These are phyloP conservation scores for Fusarium pseudograminearum DNA, from an alignment of 2,329 filamentous ascomycete species.

Conservation along the genomic window DNA sequence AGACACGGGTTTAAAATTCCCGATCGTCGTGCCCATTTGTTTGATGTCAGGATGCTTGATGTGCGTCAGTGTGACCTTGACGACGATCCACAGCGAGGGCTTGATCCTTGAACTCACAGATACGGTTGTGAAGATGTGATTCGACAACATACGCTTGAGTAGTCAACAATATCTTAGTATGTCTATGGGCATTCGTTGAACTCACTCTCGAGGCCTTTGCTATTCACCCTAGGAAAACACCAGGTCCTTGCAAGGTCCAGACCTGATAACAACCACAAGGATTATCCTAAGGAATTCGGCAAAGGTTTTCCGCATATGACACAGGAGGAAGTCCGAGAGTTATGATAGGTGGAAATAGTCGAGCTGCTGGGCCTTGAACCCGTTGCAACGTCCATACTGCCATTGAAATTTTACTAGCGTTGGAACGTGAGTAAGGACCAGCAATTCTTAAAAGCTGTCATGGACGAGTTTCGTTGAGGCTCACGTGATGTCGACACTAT, in stretches of 20 bases:
- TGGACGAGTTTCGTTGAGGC: neutral
- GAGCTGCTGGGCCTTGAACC: neutral
- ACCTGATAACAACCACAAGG: neutral
- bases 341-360: slow-evolving; percentile 7
- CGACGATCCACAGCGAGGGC: neutral
- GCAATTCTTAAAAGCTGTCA: neutral
- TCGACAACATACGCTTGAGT: neutral
- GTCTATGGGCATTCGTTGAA: neutral
- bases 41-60: neutral
- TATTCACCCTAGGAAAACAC: neutral
- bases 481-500: neutral
- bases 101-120: neutral
- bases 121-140: neutral
- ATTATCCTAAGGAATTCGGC: slow-evolving; percentile 11
- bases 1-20: neutral
- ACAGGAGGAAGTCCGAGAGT: neutral
- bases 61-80: neutral
- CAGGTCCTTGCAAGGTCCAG: neutral
- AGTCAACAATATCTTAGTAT: neutral
- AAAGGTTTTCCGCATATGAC: neutral
- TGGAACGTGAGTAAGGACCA: neutral
- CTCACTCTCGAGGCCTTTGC: neutral
- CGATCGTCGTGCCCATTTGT: neutral
- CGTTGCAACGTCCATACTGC: neutral
- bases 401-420: neutral